These are phyloP conservation scores for Diversispora epigaea DNA, from an alignment of 192 early-diverging fungal species.

Conservation along the genomic window DNA sequence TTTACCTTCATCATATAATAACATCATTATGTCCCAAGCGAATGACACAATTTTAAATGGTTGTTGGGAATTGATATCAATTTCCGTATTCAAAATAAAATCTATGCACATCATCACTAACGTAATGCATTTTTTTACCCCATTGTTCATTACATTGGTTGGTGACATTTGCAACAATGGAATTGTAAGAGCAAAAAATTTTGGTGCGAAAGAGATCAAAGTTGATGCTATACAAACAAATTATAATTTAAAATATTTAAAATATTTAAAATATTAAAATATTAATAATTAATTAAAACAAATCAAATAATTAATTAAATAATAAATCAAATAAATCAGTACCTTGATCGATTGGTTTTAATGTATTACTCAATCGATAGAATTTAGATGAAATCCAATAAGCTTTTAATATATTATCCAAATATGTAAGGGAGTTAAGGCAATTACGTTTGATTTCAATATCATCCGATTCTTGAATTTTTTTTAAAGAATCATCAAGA, in stretches of 20 bases:
- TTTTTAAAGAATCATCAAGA: background rate
- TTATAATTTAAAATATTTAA: background rate
- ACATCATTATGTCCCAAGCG: constrained; percentile 2
- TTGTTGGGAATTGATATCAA: background rate
- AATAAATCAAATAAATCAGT: background rate
- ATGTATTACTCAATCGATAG: background rate
- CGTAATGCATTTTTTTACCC: background rate
- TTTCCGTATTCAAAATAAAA: background rate
- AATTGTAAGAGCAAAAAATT: background rate
- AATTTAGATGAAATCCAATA: background rate
- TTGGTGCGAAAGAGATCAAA: background rate
- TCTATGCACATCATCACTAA: background rate
- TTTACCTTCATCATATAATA: constrained; percentile 19
- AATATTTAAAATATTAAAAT: too few species aligned
- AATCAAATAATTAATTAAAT: background rate
- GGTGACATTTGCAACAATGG: background rate
- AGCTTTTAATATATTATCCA: background rate
- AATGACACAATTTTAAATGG: background rate
- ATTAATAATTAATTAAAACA: background rate
- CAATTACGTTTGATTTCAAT: background rate
- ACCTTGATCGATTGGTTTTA: background rate
- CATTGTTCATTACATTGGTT: background rate
- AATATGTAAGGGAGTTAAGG: background rate
- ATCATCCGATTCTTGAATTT: background rate
- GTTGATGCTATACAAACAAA: background rate